phyloP scores from a whole-genome alignment of 2,329 filamentous ascomycete species.

The Hypoxylon sp. region DNA sequence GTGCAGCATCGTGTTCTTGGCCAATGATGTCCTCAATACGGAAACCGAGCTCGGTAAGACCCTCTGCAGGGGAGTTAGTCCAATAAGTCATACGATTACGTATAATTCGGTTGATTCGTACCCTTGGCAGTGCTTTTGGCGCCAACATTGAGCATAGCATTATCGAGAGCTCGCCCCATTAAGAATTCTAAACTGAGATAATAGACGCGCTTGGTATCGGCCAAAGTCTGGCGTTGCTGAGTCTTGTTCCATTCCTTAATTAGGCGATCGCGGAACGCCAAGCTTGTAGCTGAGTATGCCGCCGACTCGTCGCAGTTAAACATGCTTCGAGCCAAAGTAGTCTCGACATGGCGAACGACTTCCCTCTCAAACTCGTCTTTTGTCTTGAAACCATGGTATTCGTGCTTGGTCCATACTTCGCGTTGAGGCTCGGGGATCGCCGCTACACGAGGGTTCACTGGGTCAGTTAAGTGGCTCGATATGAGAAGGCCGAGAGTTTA shows the following conservation, averaged over 20 bases:
- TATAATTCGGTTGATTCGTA: slow-evolving; percentile 59
- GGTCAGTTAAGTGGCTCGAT: slow-evolving; percentile 34
- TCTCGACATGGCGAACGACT: slow-evolving; percentile 94
- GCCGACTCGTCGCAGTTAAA: slow-evolving; percentile 98
- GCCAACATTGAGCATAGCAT: slow-evolving; percentile 97
- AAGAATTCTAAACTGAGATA: slow-evolving; percentile 98
- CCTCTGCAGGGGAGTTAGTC: slow-evolving; percentile 68
- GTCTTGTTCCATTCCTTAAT: slow-evolving; percentile 98
- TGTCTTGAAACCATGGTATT: slow-evolving; percentile 78
- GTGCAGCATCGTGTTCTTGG: slow-evolving; percentile 95
- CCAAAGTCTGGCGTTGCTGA: slow-evolving; percentile 93
- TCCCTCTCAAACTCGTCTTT: slow-evolving; percentile 90
- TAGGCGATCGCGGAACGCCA: slow-evolving; percentile 93
- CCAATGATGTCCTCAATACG: slow-evolving; percentile 95
- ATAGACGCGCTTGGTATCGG: slow-evolving; percentile 94
- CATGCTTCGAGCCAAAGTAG: slow-evolving; percentile 92
- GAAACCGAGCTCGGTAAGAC: slow-evolving; percentile 91
- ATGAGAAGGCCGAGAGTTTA: slow-evolving; percentile 7
- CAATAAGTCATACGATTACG: slow-evolving; percentile 6
- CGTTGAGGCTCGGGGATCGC: slow-evolving; percentile 91
- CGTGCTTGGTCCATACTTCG: slow-evolving; percentile 79
- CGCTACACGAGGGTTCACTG: slow-evolving; percentile 58
- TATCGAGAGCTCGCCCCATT: slow-evolving; percentile 96
- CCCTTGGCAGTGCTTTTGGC: slow-evolving; percentile 87
- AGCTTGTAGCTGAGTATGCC: slow-evolving; percentile 89